phyloP scores from a whole-genome alignment of 2,329 filamentous ascomycete genomes.

The Penicillium hesseltinei region DNA sequence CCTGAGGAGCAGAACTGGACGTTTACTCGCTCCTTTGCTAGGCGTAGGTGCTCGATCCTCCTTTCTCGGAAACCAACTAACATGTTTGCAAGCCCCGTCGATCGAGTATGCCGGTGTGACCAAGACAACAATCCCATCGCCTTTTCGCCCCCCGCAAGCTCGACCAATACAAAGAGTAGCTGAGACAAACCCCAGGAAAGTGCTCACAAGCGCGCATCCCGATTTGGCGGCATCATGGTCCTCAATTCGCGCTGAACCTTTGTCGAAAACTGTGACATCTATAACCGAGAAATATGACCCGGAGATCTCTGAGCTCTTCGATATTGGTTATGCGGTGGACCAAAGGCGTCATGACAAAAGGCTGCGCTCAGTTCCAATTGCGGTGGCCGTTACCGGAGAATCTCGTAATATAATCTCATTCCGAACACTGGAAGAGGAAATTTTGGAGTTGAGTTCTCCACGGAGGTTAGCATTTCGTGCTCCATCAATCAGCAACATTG shows the following conservation, averaged over 20 bases:
- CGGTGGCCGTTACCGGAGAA: constrained; percentile 43
- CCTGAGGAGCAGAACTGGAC: constrained; percentile 49
- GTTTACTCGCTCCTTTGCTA: constrained; percentile 43
- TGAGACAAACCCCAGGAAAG: constrained; percentile 20
- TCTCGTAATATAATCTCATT: constrained; percentile 51
- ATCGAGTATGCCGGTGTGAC: constrained; percentile 35
- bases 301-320: constrained; percentile 44
- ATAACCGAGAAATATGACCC: constrained; percentile 36
- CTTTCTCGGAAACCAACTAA: not conserved
- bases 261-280: constrained; percentile 34
- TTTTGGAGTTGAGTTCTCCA: constrained; percentile 19
- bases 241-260: constrained; percentile 29
- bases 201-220: constrained; percentile 32
- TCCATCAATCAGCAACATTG: constrained; percentile 42
- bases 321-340: constrained; percentile 50
- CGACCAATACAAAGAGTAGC: constrained; percentile 6
- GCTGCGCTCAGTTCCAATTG: constrained; percentile 35
- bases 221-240: constrained; percentile 38
- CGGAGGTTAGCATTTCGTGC: constrained; percentile 32
- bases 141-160: constrained; percentile 13
- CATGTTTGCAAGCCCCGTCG: constrained; percentile 17
- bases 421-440: constrained; percentile 34
- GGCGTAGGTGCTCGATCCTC: constrained; percentile 20
- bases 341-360: constrained; percentile 28
- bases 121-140: constrained; percentile 27